Evolutionary conservation across 2,329 filamentous ascomycete species (phyloP).

Genomic region (Aspergillus fijiensis): DNA sequence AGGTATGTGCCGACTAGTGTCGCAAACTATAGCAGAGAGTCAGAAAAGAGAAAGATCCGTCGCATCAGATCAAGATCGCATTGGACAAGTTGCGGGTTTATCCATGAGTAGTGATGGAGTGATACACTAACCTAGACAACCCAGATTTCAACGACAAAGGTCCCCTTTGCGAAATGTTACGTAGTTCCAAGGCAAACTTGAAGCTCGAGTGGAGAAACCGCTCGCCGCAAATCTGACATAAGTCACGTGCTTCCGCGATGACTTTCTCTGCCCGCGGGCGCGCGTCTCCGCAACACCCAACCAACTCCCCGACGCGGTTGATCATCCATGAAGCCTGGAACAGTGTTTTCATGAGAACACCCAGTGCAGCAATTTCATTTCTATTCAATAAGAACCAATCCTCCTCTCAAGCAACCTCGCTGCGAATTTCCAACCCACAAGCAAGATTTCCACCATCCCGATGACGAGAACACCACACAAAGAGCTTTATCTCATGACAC

Average conservation of each 20-base stretch:
- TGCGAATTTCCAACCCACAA: not conserved
- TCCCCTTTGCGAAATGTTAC: not conserved
- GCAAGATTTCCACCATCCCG: slow-evolving; percentile 27
- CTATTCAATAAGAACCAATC: not conserved
- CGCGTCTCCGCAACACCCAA: not conserved
- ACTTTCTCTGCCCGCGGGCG: not conserved
- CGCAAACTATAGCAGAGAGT: not conserved
- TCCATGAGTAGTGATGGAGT: not conserved
- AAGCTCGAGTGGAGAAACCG: not conserved
- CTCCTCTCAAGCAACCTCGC: not conserved
- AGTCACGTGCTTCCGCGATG: not conserved
- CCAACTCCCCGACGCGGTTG: not conserved
- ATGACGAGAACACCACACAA: slow-evolving; percentile 42
- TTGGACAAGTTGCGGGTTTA: too few species aligned
- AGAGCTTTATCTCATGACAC: slow-evolving; percentile 42
- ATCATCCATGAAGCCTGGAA: not conserved
- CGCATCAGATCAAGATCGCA: too few species aligned
- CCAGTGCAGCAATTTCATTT: fast-evolving
- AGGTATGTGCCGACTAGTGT: not conserved
- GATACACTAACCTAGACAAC: not conserved
- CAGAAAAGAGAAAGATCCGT: not conserved
- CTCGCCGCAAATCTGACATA: not conserved
- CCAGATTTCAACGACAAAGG: not conserved
- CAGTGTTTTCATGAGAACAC: not conserved
- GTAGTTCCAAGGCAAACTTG: not conserved